Evolutionary conservation across 192 early-diverging fungal genomes (phyloP), one percentile per base, ranked within the genome.

Genomic region (Coemansia sp.): DNA sequence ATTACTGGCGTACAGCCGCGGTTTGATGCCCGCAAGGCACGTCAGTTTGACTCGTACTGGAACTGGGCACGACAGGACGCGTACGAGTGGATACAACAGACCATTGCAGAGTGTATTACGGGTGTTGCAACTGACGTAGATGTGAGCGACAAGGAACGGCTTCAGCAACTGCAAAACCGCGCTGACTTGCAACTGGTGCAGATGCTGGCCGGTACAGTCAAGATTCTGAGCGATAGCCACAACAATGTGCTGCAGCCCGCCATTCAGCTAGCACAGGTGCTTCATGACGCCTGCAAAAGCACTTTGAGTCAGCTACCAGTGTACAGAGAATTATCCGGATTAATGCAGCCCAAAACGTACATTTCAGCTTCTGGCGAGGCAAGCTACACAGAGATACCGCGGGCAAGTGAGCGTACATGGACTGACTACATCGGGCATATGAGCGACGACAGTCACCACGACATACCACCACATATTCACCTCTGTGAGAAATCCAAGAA

Each of bases 1-100:
- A 85, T 88, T 35, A 85, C 91, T 37, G 96, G 96, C 26, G 91
- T 94, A 69, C 82, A 83, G 47, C 91, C 93, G 4, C 52, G 78
- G 2, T 95, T 98, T 69, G 88, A 86, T 57, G 72, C 74, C 14
- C 83, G 87, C 64, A 98, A 93, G 82, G 92, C 22, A 22, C 22
- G 22, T 22, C 83, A 64, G 26, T 98, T 92, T 9, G 8, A 35
- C 8, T 35, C 32, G 32, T 35, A 9, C 32, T 35, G 32, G 32
- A 35, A 35, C 32, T 35, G 32, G 32, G 32, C 32, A 7, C 32
- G 32, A 9, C 32, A 35, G 32, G 32, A 35, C 9, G 32, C 32
- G 32, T 35, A 35, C 32, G 32, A 35, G 32, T 35, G 32, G 32
- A 35, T 35, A 7, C 32, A 35, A 67, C 91, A 91, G 71, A 87